Conservation (phyloP, 192 early-diverging fungal species). For the Podila epicladia region DNA sequence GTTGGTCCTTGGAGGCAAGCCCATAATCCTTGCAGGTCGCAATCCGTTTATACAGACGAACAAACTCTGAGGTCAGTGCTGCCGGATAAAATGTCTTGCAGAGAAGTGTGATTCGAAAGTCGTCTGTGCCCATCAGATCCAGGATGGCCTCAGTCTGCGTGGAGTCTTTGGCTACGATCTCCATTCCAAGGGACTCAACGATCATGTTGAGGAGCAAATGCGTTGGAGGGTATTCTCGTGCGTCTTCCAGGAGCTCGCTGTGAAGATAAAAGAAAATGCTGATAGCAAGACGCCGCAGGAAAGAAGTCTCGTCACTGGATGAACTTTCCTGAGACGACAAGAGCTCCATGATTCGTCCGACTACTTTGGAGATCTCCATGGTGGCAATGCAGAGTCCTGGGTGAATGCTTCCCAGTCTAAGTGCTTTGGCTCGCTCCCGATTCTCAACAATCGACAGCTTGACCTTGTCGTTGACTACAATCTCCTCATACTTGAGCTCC, state of each 20-base stretch:
- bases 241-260: constrained; percentile 33
- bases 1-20: constrained; percentile 28
- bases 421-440: constrained; percentile 20
- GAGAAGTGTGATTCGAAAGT: constrained; percentile 32
- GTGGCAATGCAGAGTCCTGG: constrained; percentile 31
- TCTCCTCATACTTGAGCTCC: constrained; percentile 37
- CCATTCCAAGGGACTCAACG: constrained; percentile 32
- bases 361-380: constrained; percentile 16
- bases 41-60: constrained; percentile 36
- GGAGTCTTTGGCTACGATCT: constrained; percentile 36
- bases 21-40: constrained; percentile 39
- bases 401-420: constrained; percentile 28
- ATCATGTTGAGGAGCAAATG: constrained; percentile 26
- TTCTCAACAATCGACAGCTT: constrained; percentile 42
- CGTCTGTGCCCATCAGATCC: constrained; percentile 39
- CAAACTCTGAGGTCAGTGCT: constrained; percentile 30
- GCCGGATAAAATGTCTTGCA: constrained; percentile 47
- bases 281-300: constrained; percentile 7
- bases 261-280: constrained; percentile 32
- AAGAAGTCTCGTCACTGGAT: neutral
- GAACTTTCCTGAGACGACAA: neutral
- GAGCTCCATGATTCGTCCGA: neutral
- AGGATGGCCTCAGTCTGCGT: constrained; percentile 34
- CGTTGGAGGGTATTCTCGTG: constrained; percentile 26
- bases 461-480: constrained; percentile 35